phyloP scores from a whole-genome alignment of 2,329 filamentous ascomycete genomes.

The Karstenula rhodostoma region DNA sequence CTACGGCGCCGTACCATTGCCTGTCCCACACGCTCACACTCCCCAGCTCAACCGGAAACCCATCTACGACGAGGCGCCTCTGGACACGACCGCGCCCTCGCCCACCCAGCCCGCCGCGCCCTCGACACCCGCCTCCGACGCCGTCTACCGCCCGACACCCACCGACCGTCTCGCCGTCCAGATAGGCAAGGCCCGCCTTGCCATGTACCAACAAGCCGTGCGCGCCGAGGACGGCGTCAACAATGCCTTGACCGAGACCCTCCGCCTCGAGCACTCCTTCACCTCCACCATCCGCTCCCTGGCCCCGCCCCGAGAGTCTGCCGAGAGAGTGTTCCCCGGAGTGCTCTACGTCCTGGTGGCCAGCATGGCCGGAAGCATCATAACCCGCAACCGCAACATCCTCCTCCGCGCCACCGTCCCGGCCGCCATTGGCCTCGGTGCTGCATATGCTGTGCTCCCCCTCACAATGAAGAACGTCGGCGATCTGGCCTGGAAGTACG shows the following conservation, averaged over 20 bases:
- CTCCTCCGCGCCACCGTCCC: conserved; percentile 80
- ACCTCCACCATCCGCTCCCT: conserved; percentile 88
- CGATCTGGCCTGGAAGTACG: conserved; percentile 88
- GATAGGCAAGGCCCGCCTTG: conserved; percentile 80
- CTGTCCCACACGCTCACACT: conserved; percentile 15
- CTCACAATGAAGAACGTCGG: conserved; percentile 90
- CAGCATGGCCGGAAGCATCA: conserved; percentile 92
- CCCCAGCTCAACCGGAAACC: conserved; percentile 58
- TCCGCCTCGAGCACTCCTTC: conserved; percentile 87
- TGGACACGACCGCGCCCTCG: conserved; percentile 50
- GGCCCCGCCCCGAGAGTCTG: conserved; percentile 82
- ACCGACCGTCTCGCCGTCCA: conserved; percentile 89
- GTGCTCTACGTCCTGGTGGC: conserved; percentile 91
- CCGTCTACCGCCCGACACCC: conserved; percentile 68
- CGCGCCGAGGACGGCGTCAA: conserved; percentile 85
- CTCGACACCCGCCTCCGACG: conserved; percentile 21
- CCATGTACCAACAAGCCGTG: conserved; percentile 78
- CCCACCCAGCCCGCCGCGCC: conserved; percentile 41
- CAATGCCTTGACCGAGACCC: conserved; percentile 77
- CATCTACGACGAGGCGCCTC: conserved; percentile 76
- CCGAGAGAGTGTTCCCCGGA: conserved; percentile 89
- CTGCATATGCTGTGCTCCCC: conserved; percentile 85
- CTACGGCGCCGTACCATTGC: not conserved
- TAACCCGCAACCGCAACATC: conserved; percentile 86
- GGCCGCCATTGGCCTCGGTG: conserved; percentile 79